Conservation (phyloP, 2,329 filamentous ascomycete genomes). For the Fusarium graminum region DNA sequence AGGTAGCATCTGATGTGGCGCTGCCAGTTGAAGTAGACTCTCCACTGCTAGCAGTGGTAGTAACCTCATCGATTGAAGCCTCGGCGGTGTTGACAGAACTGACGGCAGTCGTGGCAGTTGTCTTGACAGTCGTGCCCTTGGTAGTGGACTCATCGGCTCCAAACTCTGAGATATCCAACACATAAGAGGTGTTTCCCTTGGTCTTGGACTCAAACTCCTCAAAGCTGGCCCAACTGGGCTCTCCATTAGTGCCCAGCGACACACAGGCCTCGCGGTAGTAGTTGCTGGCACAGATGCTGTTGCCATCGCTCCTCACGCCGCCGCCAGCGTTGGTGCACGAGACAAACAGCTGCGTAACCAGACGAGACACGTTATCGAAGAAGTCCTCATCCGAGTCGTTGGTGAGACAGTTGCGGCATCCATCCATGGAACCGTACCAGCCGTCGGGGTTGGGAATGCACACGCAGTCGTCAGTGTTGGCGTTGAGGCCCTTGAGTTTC, state of each 20-base stretch:
- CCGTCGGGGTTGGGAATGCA: conserved; percentile 40
- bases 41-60: neutral
- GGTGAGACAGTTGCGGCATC: conserved; percentile 38
- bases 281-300: conserved; percentile 37
- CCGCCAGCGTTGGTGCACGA: conserved; percentile 40
- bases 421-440: conserved; percentile 43
- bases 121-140: conserved; percentile 1
- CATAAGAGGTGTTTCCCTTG: conserved; percentile 24
- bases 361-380: conserved; percentile 35
- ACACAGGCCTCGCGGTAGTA: conserved; percentile 33
- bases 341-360: conserved; percentile 43
- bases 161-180: conserved; percentile 30
- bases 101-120: conserved; percentile 13
- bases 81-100: neutral
- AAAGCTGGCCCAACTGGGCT: conserved; percentile 33
- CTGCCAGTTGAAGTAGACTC: neutral
- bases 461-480: conserved; percentile 28
- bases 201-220: conserved; percentile 5
- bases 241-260: conserved; percentile 24
- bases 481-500: conserved; percentile 33
- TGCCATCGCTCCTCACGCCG: conserved; percentile 34
- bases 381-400: conserved; percentile 27
- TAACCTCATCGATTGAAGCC: conserved; percentile 1
- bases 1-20: neutral
- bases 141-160: conserved; percentile 10